A percentile compares a stretch with the other conserved stretches of the same genome.
These are phyloP conservation scores for Dendrobium chrysotoxum DNA, from an alignment of 106 monocot species.

Conservation along the genomic window DNA sequence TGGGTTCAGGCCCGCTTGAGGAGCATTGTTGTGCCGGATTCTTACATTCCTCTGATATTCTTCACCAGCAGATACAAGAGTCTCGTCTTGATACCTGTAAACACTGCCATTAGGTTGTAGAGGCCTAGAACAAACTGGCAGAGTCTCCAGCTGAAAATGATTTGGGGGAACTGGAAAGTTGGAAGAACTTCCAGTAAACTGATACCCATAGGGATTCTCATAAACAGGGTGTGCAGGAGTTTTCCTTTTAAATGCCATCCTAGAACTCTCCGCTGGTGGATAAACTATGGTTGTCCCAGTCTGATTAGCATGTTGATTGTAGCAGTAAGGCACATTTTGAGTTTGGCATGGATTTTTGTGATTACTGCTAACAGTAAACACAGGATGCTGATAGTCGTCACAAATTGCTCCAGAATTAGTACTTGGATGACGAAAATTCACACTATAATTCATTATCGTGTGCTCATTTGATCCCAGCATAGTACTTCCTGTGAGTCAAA, in stretches of 20 bases:
- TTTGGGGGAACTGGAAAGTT: background rate
- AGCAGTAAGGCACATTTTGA: constrained; percentile 1
- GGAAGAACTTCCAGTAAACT: background rate
- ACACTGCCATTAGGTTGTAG: background rate
- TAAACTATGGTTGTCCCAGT: background rate
- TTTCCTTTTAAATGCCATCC: constrained; percentile 4
- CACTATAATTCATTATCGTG: background rate
- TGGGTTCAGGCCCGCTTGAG: background rate
- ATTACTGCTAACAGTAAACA: background rate
- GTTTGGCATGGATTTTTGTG: background rate
- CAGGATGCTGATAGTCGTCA: background rate
- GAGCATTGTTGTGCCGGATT: background rate
- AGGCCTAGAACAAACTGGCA: background rate
- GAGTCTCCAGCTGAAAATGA: background rate
- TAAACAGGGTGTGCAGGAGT: background rate
- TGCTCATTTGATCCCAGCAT: background rate
- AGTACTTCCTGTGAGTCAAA: background rate
- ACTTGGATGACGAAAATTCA: background rate
- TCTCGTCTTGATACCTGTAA: background rate
- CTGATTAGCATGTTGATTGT: background rate
- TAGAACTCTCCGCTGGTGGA: background rate
- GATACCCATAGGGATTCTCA: background rate
- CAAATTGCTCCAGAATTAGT: background rate
- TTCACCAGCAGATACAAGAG: background rate
- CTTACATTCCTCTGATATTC: constrained; percentile 2